These are phyloP conservation scores for Aspergillus wentii DNA, from an alignment of 495 filamentous ascomycete genomes.

Conservation along the genomic window DNA sequence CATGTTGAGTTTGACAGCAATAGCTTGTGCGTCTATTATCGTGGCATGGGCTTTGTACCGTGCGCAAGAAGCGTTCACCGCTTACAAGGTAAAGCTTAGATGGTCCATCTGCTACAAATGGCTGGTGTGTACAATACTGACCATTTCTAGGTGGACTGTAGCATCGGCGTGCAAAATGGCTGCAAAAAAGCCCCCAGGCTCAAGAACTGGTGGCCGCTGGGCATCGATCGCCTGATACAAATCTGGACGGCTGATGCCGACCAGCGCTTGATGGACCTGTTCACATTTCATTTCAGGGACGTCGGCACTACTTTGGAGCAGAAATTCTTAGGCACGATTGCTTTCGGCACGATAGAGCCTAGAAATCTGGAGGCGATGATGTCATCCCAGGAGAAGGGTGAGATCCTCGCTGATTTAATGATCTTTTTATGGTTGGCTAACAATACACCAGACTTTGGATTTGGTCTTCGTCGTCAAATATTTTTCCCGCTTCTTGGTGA, in stretches of 20 bases:
- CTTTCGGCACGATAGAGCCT: conserved; percentile 26
- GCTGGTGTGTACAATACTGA: neutral
- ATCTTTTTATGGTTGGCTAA: no score
- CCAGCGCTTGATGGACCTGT: conserved; percentile 29
- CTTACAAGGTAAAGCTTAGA: neutral
- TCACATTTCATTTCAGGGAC: conserved; percentile 32
- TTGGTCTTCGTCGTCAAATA: conserved; percentile 22
- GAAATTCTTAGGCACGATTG: conserved; percentile 10
- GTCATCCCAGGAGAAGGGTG: conserved; percentile 19
- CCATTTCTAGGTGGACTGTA: neutral
- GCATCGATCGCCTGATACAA: conserved; percentile 28
- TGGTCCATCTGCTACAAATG: neutral
- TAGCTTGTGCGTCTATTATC: no score
- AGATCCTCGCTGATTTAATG: no score
- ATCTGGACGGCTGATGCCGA: conserved; percentile 18
- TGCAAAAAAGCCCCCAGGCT: conserved; percentile 16
- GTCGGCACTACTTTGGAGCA: conserved; percentile 39
- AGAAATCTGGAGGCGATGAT: conserved; percentile 36
- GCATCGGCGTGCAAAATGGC: conserved; percentile 15
- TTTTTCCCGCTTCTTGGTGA: conserved; percentile 39
- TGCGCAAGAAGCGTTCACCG: neutral
- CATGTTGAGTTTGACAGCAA: no score
- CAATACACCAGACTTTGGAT: no score
- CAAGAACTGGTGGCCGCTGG: conserved; percentile 25
- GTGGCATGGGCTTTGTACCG: no score